Base-by-base conservation (phyloP, 495 filamentous ascomycete genomes). In the Evernia prunastri region DNA sequence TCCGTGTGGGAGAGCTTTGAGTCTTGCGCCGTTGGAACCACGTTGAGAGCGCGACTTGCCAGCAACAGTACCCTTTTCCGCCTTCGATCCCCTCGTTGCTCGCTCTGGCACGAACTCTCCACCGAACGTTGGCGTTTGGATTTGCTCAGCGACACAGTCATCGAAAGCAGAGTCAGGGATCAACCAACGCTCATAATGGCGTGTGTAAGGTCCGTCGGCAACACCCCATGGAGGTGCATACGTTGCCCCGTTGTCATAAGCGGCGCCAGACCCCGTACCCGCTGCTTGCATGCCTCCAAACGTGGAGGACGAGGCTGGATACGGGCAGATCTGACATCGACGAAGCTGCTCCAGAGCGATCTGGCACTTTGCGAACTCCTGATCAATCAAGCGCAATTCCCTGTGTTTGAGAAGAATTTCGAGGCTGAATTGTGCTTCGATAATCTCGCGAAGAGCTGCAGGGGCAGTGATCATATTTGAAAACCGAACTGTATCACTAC, bases 291-390 rank as follows among this genome's bases (percentile, higher is more conserved):
- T 78, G 54, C 84, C 84, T 60, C 84, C 76, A 39, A 82, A 80
- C n/a, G 77, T 81, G 23, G 83, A 86, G 60, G 81, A 77, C 53
- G 77, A 75, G 37, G 84, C 83, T 42, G 91, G 90, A 73, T 89
- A 97, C 9, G 94, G 93, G 59, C 96, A 91, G 69, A 97, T 78
- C 68, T 91, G 85, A 71, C 92, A 96, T 60, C 94, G 87, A 63
- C 94, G 88, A 56, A 98, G 81, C 73, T 97, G 94, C 76, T 98
- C 94, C 67, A 97, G 82, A n/a, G 92, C 89, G 68, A 92, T 79
- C 79, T 97, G 92, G 69, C 92, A 96, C 79, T 96, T 96, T 68
- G 91, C 92, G 65, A 97, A 84, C 75, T 97, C 92, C 75, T 96
- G 92, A 73, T 97, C 90, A 74, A 98, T 96, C 63, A 96, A 80